Evolutionary conservation across 495 filamentous ascomycete genomes (phyloP).

Genomic region (Xylaria venustula): DNA sequence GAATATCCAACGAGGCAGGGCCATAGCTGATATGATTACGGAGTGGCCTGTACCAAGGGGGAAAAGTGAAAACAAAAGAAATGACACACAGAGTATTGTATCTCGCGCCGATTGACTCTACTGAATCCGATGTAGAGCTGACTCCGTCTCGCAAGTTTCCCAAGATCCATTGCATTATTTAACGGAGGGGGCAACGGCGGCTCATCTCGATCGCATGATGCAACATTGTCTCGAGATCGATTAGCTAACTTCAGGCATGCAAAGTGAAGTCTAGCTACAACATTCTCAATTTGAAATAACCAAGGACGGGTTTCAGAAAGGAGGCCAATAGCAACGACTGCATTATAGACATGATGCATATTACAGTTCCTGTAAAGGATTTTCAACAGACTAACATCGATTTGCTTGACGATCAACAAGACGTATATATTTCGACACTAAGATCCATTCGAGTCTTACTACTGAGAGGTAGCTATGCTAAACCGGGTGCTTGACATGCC

Average conservation of each 20-base stretch:
- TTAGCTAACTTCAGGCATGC: not conserved
- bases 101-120: not conserved
- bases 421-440: not conserved
- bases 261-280: not conserved
- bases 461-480: not conserved
- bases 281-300: not conserved
- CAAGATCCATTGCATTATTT: not conserved
- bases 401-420: not conserved
- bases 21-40: not conserved
- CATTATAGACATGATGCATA: not conserved
- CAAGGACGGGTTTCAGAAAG: not conserved
- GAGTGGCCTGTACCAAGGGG: not conserved
- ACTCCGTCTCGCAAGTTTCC: not conserved
- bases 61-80: slow-evolving; percentile 1
- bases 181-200: not conserved
- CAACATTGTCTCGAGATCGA: not conserved
- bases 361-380: not conserved
- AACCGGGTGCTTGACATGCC: not conserved
- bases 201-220: not conserved
- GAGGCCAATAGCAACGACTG: not conserved
- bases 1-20: not conserved
- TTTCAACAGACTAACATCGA: not conserved
- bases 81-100: not conserved
- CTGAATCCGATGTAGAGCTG: not conserved
- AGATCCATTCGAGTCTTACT: not conserved